A percentile compares a stretch with the other conserved stretches of the same genome.
These are phyloP conservation scores for Dioscorea zingiberensis DNA, from an alignment of 106 monocot species.

Conservation along the genomic window DNA sequence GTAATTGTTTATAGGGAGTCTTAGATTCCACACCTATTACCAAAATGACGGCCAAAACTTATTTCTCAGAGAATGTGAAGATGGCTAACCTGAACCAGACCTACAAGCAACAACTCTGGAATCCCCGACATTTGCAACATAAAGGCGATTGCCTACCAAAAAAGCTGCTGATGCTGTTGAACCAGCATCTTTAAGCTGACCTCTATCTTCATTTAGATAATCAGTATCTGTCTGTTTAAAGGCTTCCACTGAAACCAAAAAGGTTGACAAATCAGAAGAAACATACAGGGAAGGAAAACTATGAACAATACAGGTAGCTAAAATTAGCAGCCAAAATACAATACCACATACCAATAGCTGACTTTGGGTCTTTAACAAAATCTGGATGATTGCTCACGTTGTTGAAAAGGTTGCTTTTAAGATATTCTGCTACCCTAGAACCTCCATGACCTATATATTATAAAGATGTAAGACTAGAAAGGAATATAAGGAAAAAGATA, in stretches of 20 bases:
- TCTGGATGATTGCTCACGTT: constrained; percentile 63
- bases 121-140: constrained; percentile 83
- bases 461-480: no score
- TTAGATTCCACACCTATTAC: no score
- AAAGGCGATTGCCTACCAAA: constrained; percentile 46
- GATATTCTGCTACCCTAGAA: constrained; percentile 47
- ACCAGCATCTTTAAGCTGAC: constrained; percentile 55
- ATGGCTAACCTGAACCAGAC: constrained; percentile 37
- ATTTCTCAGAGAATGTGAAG: neutral
- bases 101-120: constrained; percentile 66
- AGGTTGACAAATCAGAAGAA: neutral
- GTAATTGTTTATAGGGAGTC: no score
- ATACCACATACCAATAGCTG: constrained; percentile 65
- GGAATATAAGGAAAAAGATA: no score
- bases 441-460: constrained; percentile 56
- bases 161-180: constrained; percentile 74
- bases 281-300: neutral
- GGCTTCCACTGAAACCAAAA: constrained; percentile 44
- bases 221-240: constrained; percentile 58
- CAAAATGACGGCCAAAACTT: no score
- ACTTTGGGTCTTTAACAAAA: constrained; percentile 52
- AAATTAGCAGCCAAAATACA: constrained; percentile 4
- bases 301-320: neutral
- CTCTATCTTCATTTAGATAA: constrained; percentile 37
- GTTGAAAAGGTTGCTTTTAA: constrained; percentile 62